These are phyloP conservation scores for Neurospora discreta DNA, from an alignment of 495 filamentous ascomycete genomes.

Conservation along the genomic window DNA sequence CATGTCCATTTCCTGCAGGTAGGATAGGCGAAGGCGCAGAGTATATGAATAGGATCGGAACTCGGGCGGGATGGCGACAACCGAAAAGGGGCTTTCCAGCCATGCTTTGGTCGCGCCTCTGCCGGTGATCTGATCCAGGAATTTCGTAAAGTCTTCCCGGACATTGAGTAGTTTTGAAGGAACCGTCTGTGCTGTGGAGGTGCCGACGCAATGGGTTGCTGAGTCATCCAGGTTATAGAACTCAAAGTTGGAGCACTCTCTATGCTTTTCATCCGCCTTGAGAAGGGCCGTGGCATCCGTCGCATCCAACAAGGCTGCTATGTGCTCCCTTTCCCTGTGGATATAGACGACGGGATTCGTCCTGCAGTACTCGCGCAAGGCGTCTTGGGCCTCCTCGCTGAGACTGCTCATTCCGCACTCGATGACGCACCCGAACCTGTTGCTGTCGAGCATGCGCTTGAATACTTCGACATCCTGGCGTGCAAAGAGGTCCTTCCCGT, in stretches of 20 bases:
- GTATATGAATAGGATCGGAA: conserved; percentile 55
- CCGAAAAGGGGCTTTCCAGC: conserved; percentile 61
- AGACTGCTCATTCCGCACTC: conserved; percentile 49
- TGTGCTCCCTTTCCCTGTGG: conserved; percentile 54
- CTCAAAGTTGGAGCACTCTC: conserved; percentile 65
- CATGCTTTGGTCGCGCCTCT: conserved; percentile 42
- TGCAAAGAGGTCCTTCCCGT: conserved; percentile 50
- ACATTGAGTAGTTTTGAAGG: conserved; percentile 54
- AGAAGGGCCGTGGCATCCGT: conserved; percentile 44
- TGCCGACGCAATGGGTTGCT: conserved; percentile 7
- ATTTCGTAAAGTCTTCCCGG: conserved; percentile 62
- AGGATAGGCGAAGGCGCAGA: conserved; percentile 50
- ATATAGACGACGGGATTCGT: conserved; percentile 68
- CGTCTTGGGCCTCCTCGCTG: conserved; percentile 46
- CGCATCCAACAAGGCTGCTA: conserved; percentile 51
- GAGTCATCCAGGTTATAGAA: conserved; percentile 61
- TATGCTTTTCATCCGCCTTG: conserved; percentile 42
- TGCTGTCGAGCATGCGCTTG: conserved; percentile 52
- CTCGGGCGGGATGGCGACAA: conserved; percentile 56
- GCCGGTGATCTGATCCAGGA: conserved; percentile 56
- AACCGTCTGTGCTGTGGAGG: conserved; percentile 22
- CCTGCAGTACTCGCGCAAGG: conserved; percentile 44
- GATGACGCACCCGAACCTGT: conserved; percentile 57
- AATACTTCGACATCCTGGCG: conserved; percentile 52
- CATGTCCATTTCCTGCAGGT: conserved; percentile 40